Conservation (phyloP, 2,329 filamentous ascomycete species). For the Huntiella bhutanensis region DNA sequence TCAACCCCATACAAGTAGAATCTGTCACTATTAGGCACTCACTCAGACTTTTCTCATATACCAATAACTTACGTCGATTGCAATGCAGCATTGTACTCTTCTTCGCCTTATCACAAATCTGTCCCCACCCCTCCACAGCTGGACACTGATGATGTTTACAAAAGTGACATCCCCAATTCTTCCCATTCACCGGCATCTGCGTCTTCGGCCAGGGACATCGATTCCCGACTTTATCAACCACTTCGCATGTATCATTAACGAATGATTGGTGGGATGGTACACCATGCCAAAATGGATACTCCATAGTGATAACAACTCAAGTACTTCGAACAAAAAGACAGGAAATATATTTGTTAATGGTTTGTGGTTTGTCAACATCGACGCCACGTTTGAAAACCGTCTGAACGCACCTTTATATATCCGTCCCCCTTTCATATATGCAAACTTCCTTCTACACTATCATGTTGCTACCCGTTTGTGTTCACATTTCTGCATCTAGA, state of each 20-base stretch:
- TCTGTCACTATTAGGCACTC: conserved; percentile 8
- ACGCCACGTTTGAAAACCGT: too few species aligned
- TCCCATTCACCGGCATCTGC: neutral
- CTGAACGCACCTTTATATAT: too few species aligned
- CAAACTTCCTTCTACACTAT: too few species aligned
- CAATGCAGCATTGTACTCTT: conserved; percentile 2
- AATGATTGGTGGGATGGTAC: neutral
- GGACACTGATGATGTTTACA: conserved; percentile 6
- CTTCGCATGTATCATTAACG: neutral
- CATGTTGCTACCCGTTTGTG: too few species aligned
- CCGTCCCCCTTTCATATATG: too few species aligned
- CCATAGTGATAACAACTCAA: too few species aligned
- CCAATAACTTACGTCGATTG: conserved; percentile 5
- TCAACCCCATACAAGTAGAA: conserved; percentile 10
- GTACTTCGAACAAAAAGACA: too few species aligned
- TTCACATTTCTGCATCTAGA: too few species aligned
- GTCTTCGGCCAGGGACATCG: conserved; percentile 3
- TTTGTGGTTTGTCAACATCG: too few species aligned
- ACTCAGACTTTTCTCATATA: neutral
- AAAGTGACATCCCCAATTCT: neutral
- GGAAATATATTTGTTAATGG: too few species aligned
- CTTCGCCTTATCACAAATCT: conserved; percentile 6
- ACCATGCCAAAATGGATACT: too few species aligned
- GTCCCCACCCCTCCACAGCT: neutral
- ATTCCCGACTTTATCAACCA: neutral